phyloP scores from a whole-genome alignment of 2,329 filamentous ascomycete species.

The Reticulascus tulasneorum region DNA sequence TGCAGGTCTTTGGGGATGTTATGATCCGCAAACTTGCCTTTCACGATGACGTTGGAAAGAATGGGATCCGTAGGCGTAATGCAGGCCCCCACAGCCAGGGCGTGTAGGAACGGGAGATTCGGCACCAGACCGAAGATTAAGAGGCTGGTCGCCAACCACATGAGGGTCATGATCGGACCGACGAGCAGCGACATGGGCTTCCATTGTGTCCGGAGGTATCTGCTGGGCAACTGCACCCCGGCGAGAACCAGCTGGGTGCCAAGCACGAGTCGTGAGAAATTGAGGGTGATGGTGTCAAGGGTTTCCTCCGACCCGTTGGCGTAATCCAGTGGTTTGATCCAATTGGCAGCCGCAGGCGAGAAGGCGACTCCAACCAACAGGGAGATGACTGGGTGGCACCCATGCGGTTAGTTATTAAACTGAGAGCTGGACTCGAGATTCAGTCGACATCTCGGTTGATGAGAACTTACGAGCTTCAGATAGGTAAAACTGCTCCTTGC shows the following conservation, averaged over 20 bases:
- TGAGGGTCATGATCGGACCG: slow-evolving; percentile 77
- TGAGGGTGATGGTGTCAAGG: slow-evolving; percentile 69
- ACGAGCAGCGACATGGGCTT: slow-evolving; percentile 69
- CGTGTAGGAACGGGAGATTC: slow-evolving; percentile 68
- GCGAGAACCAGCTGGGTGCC: slow-evolving; percentile 88
- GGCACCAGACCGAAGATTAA: slow-evolving; percentile 75
- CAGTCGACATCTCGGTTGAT: not conserved
- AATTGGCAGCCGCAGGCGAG: slow-evolving; percentile 72
- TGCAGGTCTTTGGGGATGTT: slow-evolving; percentile 81
- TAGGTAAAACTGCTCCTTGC: slow-evolving; percentile 87
- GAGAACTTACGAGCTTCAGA: slow-evolving; percentile 74
- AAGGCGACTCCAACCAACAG: slow-evolving; percentile 74
- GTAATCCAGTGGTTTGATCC: slow-evolving; percentile 73
- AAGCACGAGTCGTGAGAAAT: slow-evolving; percentile 81
- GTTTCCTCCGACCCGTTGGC: slow-evolving; percentile 51
- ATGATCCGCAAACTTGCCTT: slow-evolving; percentile 88
- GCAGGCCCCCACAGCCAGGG: slow-evolving; percentile 76
- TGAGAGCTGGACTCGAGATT: no score
- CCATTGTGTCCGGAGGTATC: slow-evolving; percentile 77
- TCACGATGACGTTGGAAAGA: slow-evolving; percentile 83
- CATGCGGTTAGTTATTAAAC: not conserved
- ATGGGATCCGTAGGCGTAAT: slow-evolving; percentile 92
- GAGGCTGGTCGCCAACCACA: slow-evolving; percentile 83
- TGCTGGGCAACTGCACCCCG: slow-evolving; percentile 80
- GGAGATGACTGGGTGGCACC: slow-evolving; percentile 65